Evolutionary conservation across 345 rosid species (phyloP).

Genomic region (Alliaria petiolata): DNA sequence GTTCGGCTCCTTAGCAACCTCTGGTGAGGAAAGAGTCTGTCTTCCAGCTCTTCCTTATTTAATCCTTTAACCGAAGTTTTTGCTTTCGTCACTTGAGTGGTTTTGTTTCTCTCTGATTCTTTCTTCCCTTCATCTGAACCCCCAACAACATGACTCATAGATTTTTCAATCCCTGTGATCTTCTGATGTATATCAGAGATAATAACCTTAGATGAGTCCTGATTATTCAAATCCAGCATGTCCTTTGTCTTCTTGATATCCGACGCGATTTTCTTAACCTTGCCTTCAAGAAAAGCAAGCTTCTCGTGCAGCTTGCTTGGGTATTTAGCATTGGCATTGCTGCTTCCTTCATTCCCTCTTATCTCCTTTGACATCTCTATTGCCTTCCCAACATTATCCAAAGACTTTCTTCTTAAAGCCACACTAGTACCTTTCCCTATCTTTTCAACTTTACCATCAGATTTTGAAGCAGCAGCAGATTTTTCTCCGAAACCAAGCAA

Average conservation of each 20-base stretch:
- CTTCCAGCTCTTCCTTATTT: slow-evolving; percentile 72
- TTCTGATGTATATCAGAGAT: slow-evolving; percentile 83
- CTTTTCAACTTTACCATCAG: slow-evolving; percentile 28
- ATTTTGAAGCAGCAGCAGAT: slow-evolving; percentile 26
- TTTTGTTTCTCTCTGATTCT: slow-evolving; percentile 28
- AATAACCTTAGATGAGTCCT: slow-evolving; percentile 63
- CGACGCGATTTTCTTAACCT: slow-evolving; percentile 87
- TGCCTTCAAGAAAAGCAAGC: slow-evolving; percentile 92
- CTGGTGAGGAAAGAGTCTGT: slow-evolving; percentile 94
- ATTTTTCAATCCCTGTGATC: slow-evolving; percentile 85
- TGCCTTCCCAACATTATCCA: slow-evolving; percentile 30
- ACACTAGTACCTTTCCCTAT: slow-evolving; percentile 10
- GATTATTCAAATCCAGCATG: slow-evolving; percentile 83
- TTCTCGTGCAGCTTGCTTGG: slow-evolving; percentile 86
- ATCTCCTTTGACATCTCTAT: slow-evolving; percentile 43
- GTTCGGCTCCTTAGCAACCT: slow-evolving; percentile 69
- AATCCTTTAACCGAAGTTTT: slow-evolving; percentile 54
- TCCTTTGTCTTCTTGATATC: slow-evolving; percentile 94
- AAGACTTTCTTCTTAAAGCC: slow-evolving; percentile 28
- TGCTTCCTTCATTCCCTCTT: slow-evolving; percentile 31
- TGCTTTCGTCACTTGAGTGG: slow-evolving; percentile 24
- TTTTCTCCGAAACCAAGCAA: slow-evolving; percentile 17
- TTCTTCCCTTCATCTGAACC: slow-evolving; percentile 39
- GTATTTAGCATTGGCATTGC: slow-evolving; percentile 31
- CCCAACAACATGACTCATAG: slow-evolving; percentile 47